These are phyloP conservation scores for Penicillium paradoxum DNA, from an alignment of 495 filamentous ascomycete species.

Conservation along the genomic window DNA sequence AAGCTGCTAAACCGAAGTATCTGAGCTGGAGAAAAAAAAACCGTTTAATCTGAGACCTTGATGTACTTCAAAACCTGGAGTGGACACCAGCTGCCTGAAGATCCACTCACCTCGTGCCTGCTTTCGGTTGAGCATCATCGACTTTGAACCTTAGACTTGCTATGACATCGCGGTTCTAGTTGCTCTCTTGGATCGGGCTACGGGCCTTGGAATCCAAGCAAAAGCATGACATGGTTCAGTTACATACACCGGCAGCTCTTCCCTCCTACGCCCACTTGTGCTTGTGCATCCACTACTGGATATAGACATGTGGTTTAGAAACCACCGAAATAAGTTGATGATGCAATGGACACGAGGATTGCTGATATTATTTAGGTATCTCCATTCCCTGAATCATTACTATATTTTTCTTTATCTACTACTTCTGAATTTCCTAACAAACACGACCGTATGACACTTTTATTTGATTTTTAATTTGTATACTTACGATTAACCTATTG, in stretches of 20 bases:
- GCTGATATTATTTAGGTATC: conserved; percentile 13
- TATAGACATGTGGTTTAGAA: background rate
- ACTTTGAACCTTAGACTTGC: conserved; percentile 12
- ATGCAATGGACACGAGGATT: conserved; percentile 16
- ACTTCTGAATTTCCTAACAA: background rate
- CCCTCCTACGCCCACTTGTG: background rate
- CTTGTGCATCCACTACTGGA: conserved; percentile 1
- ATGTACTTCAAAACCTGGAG: conserved; percentile 10
- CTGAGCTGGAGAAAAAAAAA: background rate
- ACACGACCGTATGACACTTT: conserved; percentile 3
- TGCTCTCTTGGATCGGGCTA: conserved; percentile 8
- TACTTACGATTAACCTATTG: background rate
- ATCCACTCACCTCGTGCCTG: conserved; percentile 10
- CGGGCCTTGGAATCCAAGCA: conserved; percentile 8
- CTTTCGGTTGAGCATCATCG: conserved; percentile 23
- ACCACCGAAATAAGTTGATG: conserved; percentile 15
- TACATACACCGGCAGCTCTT: background rate
- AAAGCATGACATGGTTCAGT: conserved; percentile 1
- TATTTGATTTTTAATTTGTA: conserved; percentile 4
- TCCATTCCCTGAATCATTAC: background rate
- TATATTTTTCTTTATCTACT: background rate
- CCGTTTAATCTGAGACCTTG: background rate
- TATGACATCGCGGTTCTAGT: conserved; percentile 3
- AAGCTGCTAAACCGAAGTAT: background rate
- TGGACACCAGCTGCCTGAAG: conserved; percentile 11